These are phyloP conservation scores for Cenococcum geophilum DNA, from an alignment of 495 filamentous ascomycete species.

Conservation along the genomic window DNA sequence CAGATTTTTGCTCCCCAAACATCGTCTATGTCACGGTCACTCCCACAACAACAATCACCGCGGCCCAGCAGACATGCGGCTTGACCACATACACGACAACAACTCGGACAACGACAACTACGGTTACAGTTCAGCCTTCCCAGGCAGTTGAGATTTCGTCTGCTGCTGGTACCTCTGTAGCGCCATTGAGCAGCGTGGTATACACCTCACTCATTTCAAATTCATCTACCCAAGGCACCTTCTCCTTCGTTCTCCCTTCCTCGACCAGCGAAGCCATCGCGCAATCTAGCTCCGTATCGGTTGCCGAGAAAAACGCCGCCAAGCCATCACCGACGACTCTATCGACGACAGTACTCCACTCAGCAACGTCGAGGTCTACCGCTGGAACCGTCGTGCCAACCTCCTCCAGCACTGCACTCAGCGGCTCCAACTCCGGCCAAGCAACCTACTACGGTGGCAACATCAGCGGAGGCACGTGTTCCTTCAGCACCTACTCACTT, in stretches of 20 bases:
- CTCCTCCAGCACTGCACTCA: not conserved
- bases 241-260: slow-evolving; percentile 12
- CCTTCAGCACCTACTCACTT: slow-evolving; percentile 53
- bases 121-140: slow-evolving; percentile 8
- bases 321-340: not conserved
- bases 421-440: slow-evolving; percentile 13
- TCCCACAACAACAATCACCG: slow-evolving; percentile 1
- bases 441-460: slow-evolving; percentile 51
- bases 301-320: not conserved
- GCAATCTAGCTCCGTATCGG: not conserved
- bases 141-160: slow-evolving; percentile 4
- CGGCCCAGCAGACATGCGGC: not conserved
- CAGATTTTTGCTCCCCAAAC: slow-evolving; percentile 1
- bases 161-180: slow-evolving; percentile 8
- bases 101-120: not conserved
- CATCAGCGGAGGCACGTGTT: slow-evolving; percentile 52
- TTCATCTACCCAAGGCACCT: not conserved
- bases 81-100: not conserved
- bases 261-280: not conserved
- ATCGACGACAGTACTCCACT: not conserved
- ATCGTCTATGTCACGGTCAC: slow-evolving; percentile 18
- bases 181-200: not conserved
- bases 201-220: slow-evolving; percentile 4
- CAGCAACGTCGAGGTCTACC: not conserved
- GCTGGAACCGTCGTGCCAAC: slow-evolving; percentile 1